Evolutionary conservation across 306 rosid species (phyloP), one percentile per base, ranked within the genome.

Genomic region (Cucurbita ficifolia): DNA sequence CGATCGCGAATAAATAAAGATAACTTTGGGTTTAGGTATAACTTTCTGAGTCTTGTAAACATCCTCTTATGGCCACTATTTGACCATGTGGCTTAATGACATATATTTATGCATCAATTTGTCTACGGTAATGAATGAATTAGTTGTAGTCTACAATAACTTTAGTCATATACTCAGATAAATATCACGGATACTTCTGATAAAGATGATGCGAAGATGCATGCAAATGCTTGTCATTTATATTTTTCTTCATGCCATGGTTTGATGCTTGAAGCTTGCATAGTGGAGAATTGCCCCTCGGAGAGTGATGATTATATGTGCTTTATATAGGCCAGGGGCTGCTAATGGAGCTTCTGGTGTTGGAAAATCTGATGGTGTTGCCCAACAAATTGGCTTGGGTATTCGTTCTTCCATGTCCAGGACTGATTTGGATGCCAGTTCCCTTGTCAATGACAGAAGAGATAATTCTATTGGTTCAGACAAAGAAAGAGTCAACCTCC

Each of bases 11-110:
- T 84, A 84, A 85, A 83, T 70, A 87, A 82, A 77, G 97, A 94
- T 78, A 85, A 90, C 76, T 96, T 87, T 87, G 87, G 92, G 73
- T 94, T 87, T 80, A 94, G 98, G 98, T 94, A 84, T 76, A 86
- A 76, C 82, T 50, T 81, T 67, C 60, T 48, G 51, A 58, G 39
- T 76, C 49, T 71, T 52, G 46, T 33, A 35, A 71, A 56, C 6
- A 73, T 38, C 42, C 46, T 24, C 68, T 43, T 42, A 36, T 72
- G 14, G 43, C n/a, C 38, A 13, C 8, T 8, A 22, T 22, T 70
- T 16, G 58, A 29, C 58, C 58, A 4, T 49, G 55, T 46, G 39
- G 73, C 55, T 12, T 21, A 46, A 68, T 67, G 55, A 68, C 39
- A 6, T 68, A 0, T 36, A 17, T 62, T 39, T 39, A 4, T 38